Evolutionary conservation across 1,284 basidiomycete genomes (phyloP), one percentile per base, ranked within the genome.

Genomic region (Ceratobasidium sp.): DNA sequence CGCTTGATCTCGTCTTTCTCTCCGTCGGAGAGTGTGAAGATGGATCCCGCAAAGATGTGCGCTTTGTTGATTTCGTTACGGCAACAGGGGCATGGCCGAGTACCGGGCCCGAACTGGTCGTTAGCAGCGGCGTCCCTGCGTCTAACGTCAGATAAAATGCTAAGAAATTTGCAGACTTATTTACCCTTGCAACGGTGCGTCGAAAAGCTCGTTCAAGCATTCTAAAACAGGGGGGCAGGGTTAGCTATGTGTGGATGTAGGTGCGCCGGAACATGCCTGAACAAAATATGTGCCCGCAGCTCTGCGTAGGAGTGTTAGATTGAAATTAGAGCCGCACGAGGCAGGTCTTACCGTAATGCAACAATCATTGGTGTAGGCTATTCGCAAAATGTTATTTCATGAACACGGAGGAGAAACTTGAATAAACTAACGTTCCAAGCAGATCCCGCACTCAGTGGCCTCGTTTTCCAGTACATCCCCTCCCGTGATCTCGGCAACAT

Each of bases 11-110:
- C 77, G 6, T 78, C 74, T 9, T 87, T 79, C 22, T 88, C 86
- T 7, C 80, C 81, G 39, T 86, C 84, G 0, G 82, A 82, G 5
- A 89, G 88, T 76, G 89, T 85, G 77, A 90, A 90, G 1, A 88
- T 87, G 3, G 82, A 79, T 1, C 85, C 82, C 69, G 84, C 84
- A 84, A 90, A 91, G 27, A 88, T 81, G 58, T 84, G 84, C 39
- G 82, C 80, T 0, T 82, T 80, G 0, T 80, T 81, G n/a, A 89
- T 80, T 78, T 88, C 85, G 68, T 77, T 31, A 51, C 87, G 86
- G 77, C 88, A 89, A 14, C 81, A 77, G 34, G 88, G 88, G 77
- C 87, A 86, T 86, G 74, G 13, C 62, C 76, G 74, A 13, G 64
- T 64, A 82, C 82, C 87, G 88, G 87, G 80, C 8, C 39, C 74